Evolutionary conservation across 305 asterid species (phyloP).

Genomic region (Solanum hybrid): DNA sequence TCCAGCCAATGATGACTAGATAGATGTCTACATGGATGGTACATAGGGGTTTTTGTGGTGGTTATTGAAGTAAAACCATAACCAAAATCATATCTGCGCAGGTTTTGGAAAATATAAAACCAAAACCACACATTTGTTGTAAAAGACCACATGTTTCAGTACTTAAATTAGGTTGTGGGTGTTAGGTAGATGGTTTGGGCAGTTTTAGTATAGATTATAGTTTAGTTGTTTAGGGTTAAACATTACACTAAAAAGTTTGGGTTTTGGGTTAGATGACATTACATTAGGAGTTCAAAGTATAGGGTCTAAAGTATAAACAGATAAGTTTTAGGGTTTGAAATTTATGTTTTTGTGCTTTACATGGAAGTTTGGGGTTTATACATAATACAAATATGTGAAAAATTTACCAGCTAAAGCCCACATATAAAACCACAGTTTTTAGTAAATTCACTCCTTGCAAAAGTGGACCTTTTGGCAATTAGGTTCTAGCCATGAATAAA

Average conservation of each 20-base stretch:
- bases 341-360: not conserved
- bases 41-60: not conserved
- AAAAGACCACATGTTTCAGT: not conserved
- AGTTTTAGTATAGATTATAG: not conserved
- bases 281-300: not conserved
- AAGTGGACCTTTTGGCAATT: not conserved
- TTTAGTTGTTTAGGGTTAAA: not conserved
- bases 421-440: not conserved
- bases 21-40: not conserved
- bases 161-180: not conserved
- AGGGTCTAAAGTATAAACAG: not conserved
- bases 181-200: not conserved
- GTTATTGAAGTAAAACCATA: not conserved
- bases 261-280: not conserved
- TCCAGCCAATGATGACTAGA: not conserved
- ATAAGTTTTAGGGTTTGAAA: not conserved
- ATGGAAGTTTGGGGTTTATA: not conserved
- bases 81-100: not conserved
- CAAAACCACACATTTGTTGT: not conserved
- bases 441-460: not conserved
- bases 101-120: not conserved
- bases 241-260: not conserved
- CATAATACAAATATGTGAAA: not conserved
- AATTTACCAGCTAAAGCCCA: not conserved
- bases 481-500: not conserved